Conservation (phyloP, 2,329 filamentous ascomycete species). For the Cadophora sp. region DNA sequence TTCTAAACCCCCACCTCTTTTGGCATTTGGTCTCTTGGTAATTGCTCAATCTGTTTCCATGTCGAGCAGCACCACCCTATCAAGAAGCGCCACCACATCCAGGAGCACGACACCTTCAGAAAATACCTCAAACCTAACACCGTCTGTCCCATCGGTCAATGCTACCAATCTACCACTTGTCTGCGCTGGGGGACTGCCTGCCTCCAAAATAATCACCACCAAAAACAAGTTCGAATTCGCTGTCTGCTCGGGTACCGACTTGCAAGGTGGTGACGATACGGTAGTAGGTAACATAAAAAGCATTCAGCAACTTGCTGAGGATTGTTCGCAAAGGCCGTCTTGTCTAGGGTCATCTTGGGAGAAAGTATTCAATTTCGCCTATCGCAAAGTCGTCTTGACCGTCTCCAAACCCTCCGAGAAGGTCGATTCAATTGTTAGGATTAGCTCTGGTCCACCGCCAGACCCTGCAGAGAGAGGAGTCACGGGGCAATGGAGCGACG, state of each 20-base stretch:
- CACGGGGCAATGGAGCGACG: not conserved
- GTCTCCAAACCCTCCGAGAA: not conserved
- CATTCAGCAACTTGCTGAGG: not conserved
- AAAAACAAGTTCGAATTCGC: not conserved
- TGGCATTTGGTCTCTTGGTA: not conserved
- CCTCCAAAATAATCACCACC: not conserved
- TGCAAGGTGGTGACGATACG: constrained; percentile 1
- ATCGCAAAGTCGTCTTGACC: not conserved
- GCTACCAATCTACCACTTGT: not conserved
- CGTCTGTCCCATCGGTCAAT: not conserved
- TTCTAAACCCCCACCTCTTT: not conserved
- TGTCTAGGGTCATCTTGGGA: not conserved
- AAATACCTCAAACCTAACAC: too few species aligned
- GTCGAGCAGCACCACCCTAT: not conserved
- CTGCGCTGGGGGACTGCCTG: constrained; percentile 4
- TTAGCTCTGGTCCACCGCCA: constrained; percentile 4
- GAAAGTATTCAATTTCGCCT: not conserved
- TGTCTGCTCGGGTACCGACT: not conserved
- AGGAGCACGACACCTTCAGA: not conserved
- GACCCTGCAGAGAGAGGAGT: not conserved
- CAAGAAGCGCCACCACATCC: not conserved
- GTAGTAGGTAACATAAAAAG: not conserved
- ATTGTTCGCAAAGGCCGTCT: not conserved
- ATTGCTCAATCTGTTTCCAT: not conserved
- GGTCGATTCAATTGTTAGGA: not conserved